These are phyloP conservation scores for Ceraceosorus guamensis DNA, from an alignment of 1,284 basidiomycete genomes.

Conservation along the genomic window DNA sequence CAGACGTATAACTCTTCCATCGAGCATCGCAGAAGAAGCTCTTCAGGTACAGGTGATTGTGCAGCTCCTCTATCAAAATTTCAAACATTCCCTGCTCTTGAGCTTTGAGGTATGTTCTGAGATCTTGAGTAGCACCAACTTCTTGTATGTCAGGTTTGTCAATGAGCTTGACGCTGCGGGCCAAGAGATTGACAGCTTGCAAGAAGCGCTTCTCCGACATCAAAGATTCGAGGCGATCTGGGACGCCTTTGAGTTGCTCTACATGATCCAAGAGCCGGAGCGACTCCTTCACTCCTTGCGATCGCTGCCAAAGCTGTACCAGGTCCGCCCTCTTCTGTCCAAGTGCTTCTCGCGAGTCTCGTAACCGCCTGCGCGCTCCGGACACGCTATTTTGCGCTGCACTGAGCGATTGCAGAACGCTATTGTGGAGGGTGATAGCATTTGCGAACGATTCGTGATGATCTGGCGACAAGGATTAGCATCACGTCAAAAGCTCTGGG, in stretches of 20 bases:
- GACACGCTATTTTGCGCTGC: conserved; percentile 35
- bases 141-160: conserved; percentile 88
- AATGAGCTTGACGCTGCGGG: conserved; percentile 80
- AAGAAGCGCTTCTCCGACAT: conserved; percentile 91
- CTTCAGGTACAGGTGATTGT: conserved; percentile 95
- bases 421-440: conserved; percentile 45
- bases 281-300: conserved; percentile 42
- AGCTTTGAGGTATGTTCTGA: conserved; percentile 72
- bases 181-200: conserved; percentile 78
- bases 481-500: neutral
- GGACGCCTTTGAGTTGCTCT: conserved; percentile 72
- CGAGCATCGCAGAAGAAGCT: conserved; percentile 90
- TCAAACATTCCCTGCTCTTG: conserved; percentile 65
- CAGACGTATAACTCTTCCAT: conserved; percentile 76
- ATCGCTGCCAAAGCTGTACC: conserved; percentile 47
- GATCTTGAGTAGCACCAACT: conserved; percentile 83
- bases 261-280: conserved; percentile 36
- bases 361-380: conserved; percentile 26
- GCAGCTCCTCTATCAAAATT: conserved; percentile 88
- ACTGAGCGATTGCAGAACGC: conserved; percentile 30
- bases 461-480: conserved; percentile 10
- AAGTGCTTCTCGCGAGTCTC: conserved; percentile 42
- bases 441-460: conserved; percentile 48
- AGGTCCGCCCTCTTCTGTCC: conserved; percentile 43
- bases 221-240: conserved; percentile 84